Evolutionary conservation across 345 rosid genomes (phyloP).

Genomic region (Iberis pinnata): DNA sequence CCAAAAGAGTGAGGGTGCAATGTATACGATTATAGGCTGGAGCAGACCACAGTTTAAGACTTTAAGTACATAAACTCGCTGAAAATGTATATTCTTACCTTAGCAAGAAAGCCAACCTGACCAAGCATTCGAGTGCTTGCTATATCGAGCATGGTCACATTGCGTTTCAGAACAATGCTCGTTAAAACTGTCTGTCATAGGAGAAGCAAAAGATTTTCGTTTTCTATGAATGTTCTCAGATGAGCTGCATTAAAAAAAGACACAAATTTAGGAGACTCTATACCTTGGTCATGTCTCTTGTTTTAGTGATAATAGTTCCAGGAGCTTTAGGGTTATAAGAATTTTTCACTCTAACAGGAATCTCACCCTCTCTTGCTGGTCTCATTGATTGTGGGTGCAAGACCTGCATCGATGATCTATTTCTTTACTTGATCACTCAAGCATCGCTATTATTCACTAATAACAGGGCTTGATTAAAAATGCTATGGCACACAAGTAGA

Average conservation of each 20-base stretch:
- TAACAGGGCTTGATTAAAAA: conserved; percentile 4
- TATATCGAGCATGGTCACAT: conserved; percentile 97
- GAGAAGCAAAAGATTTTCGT: conserved; percentile 17
- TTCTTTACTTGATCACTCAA: too few species aligned
- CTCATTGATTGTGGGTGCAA: conserved; percentile 99
- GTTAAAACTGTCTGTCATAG: conserved; percentile 77
- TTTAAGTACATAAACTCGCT: conserved; percentile 1
- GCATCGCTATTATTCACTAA: conserved; percentile 1
- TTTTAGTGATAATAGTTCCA: conserved; percentile 84
- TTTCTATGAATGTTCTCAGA: not conserved
- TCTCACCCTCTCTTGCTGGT: conserved; percentile 95
- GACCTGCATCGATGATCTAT: conserved; percentile 43
- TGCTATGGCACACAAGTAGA: conserved; percentile 15
- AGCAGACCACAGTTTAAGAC: conserved; percentile 3
- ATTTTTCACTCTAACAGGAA: conserved; percentile 98
- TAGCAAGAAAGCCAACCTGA: conserved; percentile 94
- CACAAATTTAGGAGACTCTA: conserved; percentile 14
- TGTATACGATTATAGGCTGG: not conserved
- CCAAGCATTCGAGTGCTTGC: conserved; percentile 99
- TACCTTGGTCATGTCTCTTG: conserved; percentile 93
- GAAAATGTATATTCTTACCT: conserved; percentile 39
- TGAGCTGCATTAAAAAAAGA: conserved; percentile 2
- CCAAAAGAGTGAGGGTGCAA: conserved; percentile 8
- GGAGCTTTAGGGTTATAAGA: conserved; percentile 95
- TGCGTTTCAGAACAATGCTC: conserved; percentile 93